Conservation (phyloP, 2,329 filamentous ascomycete species). For the Epichloe sylvatica region DNA sequence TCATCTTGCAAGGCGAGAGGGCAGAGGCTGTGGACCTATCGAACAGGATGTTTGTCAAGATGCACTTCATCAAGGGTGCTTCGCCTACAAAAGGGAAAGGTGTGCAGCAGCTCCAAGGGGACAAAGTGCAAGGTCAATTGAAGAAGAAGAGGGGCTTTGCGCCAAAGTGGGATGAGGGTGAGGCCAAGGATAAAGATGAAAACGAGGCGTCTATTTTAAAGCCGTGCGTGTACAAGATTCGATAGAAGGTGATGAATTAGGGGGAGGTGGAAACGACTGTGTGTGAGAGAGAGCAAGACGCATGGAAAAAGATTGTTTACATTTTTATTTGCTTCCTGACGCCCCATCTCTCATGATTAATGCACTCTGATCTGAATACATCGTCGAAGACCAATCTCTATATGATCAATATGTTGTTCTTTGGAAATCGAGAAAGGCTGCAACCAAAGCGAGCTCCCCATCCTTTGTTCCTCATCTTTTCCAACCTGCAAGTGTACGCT, state of each 20-base stretch:
- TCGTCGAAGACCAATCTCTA: not conserved
- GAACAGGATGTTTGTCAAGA: constrained; percentile 98
- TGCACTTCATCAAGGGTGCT: constrained; percentile 83
- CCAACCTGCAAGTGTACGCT: not conserved
- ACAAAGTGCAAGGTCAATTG: constrained; percentile 22
- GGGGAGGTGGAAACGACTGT: not conserved
- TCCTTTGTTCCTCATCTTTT: not conserved
- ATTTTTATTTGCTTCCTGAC: not conserved
- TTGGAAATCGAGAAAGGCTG: not conserved
- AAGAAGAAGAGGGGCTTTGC: constrained; percentile 40
- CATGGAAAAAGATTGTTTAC: not conserved
- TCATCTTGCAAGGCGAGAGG: constrained; percentile 59
- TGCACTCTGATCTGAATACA: not conserved
- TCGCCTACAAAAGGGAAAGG: constrained; percentile 65
- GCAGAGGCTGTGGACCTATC: constrained; percentile 56
- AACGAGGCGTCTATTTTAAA: constrained; percentile 61
- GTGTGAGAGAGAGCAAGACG: not conserved
- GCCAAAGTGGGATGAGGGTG: constrained; percentile 34
- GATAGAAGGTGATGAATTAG: constrained; percentile 28
- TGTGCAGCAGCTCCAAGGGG: constrained; percentile 37
- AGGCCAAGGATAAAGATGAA: constrained; percentile 45
- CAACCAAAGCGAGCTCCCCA: not conserved
- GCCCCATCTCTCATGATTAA: not conserved
- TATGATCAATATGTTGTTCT: not conserved
- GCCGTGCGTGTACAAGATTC: constrained; percentile 89